phyloP scores from a whole-genome alignment of 2,329 filamentous ascomycete genomes.

The Xylariaceae sp. region DNA sequence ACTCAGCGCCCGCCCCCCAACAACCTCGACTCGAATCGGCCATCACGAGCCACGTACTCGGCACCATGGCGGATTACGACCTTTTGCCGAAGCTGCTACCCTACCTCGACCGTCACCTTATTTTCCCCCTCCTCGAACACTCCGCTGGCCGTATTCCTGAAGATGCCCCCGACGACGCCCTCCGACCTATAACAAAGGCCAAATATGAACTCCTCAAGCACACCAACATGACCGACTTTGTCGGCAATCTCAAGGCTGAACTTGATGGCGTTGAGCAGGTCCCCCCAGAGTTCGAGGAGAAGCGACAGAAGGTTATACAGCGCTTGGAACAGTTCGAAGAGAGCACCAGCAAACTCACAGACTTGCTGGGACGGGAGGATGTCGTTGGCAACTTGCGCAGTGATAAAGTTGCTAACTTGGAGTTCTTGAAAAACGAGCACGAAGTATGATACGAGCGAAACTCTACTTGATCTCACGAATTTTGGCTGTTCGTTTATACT shows the following conservation, averaged over 20 bases:
- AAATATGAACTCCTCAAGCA: conserved; percentile 93
- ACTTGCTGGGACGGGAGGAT: conserved; percentile 78
- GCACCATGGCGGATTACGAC: conserved; percentile 63
- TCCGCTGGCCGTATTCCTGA: conserved; percentile 76
- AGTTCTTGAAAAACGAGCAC: conserved; percentile 94
- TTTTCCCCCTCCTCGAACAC: conserved; percentile 95
- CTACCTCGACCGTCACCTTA: conserved; percentile 90
- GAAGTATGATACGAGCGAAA: conserved; percentile 51
- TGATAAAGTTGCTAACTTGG: conserved; percentile 98
- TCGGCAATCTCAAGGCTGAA: conserved; percentile 85
- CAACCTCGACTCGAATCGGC: not conserved
- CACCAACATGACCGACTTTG: conserved; percentile 99
- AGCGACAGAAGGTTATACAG: conserved; percentile 81
- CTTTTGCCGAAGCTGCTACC: conserved; percentile 84
- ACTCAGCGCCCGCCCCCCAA: not conserved
- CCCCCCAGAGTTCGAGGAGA: conserved; percentile 80
- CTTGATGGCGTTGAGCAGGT: conserved; percentile 73
- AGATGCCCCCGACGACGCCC: conserved; percentile 52
- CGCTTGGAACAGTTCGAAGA: conserved; percentile 79
- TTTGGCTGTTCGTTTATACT: conserved; percentile 3
- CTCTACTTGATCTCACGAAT: not conserved
- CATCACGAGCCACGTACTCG: conserved; percentile 24
- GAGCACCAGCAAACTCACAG: conserved; percentile 81
- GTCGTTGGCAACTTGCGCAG: conserved; percentile 86
- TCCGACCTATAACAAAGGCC: conserved; percentile 69